Conservation (phyloP, 2,329 filamentous ascomycete species). For the Cytospora chrysosperma region DNA sequence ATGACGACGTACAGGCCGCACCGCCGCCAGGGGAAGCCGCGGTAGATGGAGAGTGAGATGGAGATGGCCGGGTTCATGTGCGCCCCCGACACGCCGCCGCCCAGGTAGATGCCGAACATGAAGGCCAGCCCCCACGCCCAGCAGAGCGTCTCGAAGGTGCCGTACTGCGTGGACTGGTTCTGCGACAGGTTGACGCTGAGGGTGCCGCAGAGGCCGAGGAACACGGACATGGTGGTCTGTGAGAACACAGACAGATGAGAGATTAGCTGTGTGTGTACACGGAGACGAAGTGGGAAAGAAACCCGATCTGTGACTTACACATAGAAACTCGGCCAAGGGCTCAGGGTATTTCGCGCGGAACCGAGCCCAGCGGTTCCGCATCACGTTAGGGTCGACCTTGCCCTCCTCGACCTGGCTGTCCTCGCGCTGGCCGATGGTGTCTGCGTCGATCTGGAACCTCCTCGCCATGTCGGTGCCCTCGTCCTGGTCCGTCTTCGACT, state of each 20-base stretch:
- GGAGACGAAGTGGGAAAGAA: no score
- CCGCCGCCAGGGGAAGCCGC: slow-evolving; percentile 38
- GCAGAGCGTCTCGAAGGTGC: slow-evolving; percentile 31
- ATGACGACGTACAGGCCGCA: slow-evolving; percentile 33
- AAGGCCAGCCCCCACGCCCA: slow-evolving; percentile 35
- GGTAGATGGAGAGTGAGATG: slow-evolving; percentile 36
- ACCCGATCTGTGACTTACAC: slow-evolving; percentile 1
- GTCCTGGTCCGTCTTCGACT: slow-evolving; percentile 22
- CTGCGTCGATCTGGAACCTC: slow-evolving; percentile 30
- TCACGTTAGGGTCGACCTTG: slow-evolving; percentile 27
- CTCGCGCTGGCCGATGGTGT: slow-evolving; percentile 28
- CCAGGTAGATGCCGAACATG: slow-evolving; percentile 35
- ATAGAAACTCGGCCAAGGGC: slow-evolving; percentile 31
- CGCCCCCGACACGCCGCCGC: slow-evolving; percentile 31
- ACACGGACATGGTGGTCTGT: slow-evolving; percentile 29
- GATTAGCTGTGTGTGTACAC: no score
- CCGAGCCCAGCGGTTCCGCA: slow-evolving; percentile 33
- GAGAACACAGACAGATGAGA: no score
- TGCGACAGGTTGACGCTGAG: slow-evolving; percentile 32
- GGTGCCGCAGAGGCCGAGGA: slow-evolving; percentile 30
- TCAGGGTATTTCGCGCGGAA: slow-evolving; percentile 32
- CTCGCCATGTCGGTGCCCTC: slow-evolving; percentile 20
- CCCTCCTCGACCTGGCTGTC: slow-evolving; percentile 27
- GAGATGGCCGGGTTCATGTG: slow-evolving; percentile 39
- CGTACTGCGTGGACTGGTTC: slow-evolving; percentile 28